Evolutionary conservation across 495 filamentous ascomycete genomes (phyloP).

Genomic region (Saxophila tyrrhenica): DNA sequence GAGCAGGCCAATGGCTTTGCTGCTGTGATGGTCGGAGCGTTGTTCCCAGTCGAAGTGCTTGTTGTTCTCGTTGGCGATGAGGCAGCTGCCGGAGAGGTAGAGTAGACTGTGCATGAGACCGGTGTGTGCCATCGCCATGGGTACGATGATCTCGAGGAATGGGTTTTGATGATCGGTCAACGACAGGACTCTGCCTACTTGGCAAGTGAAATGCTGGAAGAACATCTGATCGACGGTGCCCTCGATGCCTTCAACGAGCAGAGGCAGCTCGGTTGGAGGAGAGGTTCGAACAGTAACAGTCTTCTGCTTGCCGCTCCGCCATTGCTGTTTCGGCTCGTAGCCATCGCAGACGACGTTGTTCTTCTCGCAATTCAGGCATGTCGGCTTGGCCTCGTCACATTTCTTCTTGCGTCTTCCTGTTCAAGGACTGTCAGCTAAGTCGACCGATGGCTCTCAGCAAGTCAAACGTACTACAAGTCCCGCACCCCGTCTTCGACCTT

Average conservation of each 20-base stretch:
- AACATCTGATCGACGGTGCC: constrained; percentile 72
- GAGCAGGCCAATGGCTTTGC: constrained; percentile 47
- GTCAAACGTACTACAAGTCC: constrained; percentile 51
- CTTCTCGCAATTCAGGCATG: constrained; percentile 75
- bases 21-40: constrained; percentile 46
- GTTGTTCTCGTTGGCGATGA: constrained; percentile 42
- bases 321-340: constrained; percentile 78
- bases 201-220: constrained; percentile 75
- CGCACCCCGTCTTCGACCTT: constrained; percentile 88
- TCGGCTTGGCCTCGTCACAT: constrained; percentile 87
- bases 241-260: constrained; percentile 77
- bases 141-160: constrained; percentile 78
- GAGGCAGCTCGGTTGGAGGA: constrained; percentile 51
- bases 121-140: constrained; percentile 70
- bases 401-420: constrained; percentile 79
- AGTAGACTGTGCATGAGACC: constrained; percentile 91
- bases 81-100: constrained; percentile 72
- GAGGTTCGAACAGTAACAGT: constrained; percentile 16
- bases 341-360: constrained; percentile 89
- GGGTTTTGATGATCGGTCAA: constrained; percentile 79
- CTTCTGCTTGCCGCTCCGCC: constrained; percentile 73
- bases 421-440: not conserved
- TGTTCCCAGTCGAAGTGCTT: constrained; percentile 28
- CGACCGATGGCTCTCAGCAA: not conserved
- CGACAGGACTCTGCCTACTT: constrained; percentile 69